Percentiles rank a stretch among this genome's conserved stretches.
These are phyloP conservation scores for Fistulinella cinereoalba DNA, from an alignment of 1,284 basidiomycete genomes.

Conservation along the genomic window DNA sequence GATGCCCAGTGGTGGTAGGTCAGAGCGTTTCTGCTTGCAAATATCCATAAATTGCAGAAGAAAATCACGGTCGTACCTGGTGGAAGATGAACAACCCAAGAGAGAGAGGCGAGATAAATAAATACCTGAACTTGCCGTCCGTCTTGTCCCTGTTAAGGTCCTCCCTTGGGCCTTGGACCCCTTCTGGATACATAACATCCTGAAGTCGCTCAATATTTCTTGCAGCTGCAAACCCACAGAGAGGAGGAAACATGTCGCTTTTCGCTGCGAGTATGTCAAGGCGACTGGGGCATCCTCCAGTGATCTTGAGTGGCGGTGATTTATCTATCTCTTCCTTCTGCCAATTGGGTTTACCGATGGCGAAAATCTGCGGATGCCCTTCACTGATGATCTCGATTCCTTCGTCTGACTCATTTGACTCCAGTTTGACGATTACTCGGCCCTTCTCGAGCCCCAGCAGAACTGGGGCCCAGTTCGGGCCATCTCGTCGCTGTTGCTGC, in stretches of 20 bases:
- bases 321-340: constrained; percentile 58
- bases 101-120: background rate
- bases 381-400: constrained; percentile 38
- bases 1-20: constrained; percentile 85
- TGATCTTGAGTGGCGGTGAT: constrained; percentile 35
- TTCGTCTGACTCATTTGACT: constrained; percentile 34
- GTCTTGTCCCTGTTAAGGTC: constrained; percentile 86
- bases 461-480: constrained; percentile 27
- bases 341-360: constrained; percentile 35
- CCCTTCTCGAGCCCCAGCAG: constrained; percentile 23
- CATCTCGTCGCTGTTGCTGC: constrained; percentile 33
- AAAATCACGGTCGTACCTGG: constrained; percentile 95
- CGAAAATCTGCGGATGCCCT: constrained; percentile 20
- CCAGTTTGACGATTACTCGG: constrained; percentile 23
- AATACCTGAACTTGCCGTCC: constrained; percentile 85
- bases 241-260: constrained; percentile 42
- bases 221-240: constrained; percentile 58
- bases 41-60: constrained; percentile 95
- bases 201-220: constrained; percentile 80
- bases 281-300: constrained; percentile 60
- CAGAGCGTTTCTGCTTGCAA: constrained; percentile 93
- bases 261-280: constrained; percentile 60
- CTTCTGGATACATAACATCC: constrained; percentile 79
- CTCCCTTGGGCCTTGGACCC: constrained; percentile 78
- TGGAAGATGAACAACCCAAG: constrained; percentile 6